Evolutionary conservation across 1,284 basidiomycete genomes (phyloP).

Genomic region (Cutaneotrichosporon sp.): DNA sequence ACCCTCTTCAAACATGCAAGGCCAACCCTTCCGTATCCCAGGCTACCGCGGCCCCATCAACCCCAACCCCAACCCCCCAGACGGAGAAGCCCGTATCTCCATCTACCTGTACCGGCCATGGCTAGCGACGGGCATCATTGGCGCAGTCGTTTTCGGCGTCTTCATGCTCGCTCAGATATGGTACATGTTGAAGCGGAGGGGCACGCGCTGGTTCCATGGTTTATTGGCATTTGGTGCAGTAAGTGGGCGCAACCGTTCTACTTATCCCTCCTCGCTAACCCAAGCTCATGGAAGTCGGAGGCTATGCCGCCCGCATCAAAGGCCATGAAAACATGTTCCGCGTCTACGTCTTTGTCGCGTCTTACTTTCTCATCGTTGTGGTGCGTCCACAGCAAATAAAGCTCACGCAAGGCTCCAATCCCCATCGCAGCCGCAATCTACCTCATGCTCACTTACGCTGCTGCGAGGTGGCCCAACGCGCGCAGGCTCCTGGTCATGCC

Average conservation of each 20-base stretch:
- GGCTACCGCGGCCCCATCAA: slow-evolving; percentile 44
- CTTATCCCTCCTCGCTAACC: neutral
- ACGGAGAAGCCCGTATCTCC: slow-evolving; percentile 44
- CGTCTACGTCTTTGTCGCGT: slow-evolving; percentile 32
- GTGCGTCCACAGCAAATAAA: slow-evolving; percentile 30
- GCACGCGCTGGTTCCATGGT: slow-evolving; percentile 30
- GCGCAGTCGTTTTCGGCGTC: slow-evolving; percentile 41
- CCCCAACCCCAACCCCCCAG: slow-evolving; percentile 31
- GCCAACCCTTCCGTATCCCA: neutral
- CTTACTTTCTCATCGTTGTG: slow-evolving; percentile 55
- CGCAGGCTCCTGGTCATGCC: slow-evolving; percentile 34
- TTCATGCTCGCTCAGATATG: slow-evolving; percentile 36
- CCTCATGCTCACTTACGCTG: slow-evolving; percentile 41
- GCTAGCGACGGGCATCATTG: slow-evolving; percentile 39
- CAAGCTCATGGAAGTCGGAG: slow-evolving; percentile 42
- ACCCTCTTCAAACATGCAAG: neutral
- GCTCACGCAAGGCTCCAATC: slow-evolving; percentile 44
- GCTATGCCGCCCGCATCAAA: slow-evolving; percentile 37
- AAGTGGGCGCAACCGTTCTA: slow-evolving; percentile 16
- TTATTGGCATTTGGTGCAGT: slow-evolving; percentile 33
- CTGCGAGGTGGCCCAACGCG: slow-evolving; percentile 31
- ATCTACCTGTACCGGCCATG: slow-evolving; percentile 52
- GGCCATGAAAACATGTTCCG: slow-evolving; percentile 33
- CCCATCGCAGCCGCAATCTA: slow-evolving; percentile 53
- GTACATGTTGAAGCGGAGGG: slow-evolving; percentile 28